These are phyloP conservation scores for Wolfiporia cocos DNA, from an alignment of 1,284 basidiomycete species.

Conservation along the genomic window DNA sequence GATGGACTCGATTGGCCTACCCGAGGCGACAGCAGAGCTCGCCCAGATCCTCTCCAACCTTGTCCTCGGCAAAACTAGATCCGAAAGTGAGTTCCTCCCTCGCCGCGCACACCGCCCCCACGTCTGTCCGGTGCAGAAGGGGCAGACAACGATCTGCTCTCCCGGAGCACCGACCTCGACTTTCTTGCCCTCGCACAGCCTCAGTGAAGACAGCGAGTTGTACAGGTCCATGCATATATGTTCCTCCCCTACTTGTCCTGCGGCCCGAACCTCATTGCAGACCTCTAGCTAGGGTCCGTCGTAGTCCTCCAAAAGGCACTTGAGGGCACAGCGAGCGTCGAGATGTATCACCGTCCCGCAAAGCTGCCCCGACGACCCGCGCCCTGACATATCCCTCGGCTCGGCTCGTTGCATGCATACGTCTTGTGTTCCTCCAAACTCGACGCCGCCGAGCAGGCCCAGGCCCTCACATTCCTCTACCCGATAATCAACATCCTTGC, in stretches of 20 bases:
- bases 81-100: slow-evolving; percentile 44
- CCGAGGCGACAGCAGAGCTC: slow-evolving; percentile 62
- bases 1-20: slow-evolving; percentile 47
- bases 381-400: too few species aligned
- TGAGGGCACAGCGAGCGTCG: slow-evolving; percentile 53
- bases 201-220: slow-evolving; percentile 67
- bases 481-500: slow-evolving; percentile 65
- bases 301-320: slow-evolving; percentile 62
- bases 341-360: too few species aligned
- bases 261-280: slow-evolving; percentile 65
- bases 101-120: slow-evolving; percentile 3
- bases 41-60: slow-evolving; percentile 80
- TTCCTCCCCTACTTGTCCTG: slow-evolving; percentile 42
- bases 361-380: too few species aligned
- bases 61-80: slow-evolving; percentile 77
- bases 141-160: slow-evolving; percentile 70
- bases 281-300: slow-evolving; percentile 64
- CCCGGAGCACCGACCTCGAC: slow-evolving; percentile 70
- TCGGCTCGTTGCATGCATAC: slow-evolving; percentile 54
- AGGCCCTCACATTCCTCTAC: slow-evolving; percentile 50
- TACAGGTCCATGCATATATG: slow-evolving; percentile 52
- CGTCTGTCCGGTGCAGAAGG: slow-evolving; percentile 55
- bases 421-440: slow-evolving; percentile 56
- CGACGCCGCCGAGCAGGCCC: slow-evolving; percentile 49
- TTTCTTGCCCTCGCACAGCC: slow-evolving; percentile 67